A percentile compares a stretch with the other conserved stretches of the same genome.
Evolutionary conservation across 345 rosid species (phyloP).

Genomic region (Brassica incana): DNA sequence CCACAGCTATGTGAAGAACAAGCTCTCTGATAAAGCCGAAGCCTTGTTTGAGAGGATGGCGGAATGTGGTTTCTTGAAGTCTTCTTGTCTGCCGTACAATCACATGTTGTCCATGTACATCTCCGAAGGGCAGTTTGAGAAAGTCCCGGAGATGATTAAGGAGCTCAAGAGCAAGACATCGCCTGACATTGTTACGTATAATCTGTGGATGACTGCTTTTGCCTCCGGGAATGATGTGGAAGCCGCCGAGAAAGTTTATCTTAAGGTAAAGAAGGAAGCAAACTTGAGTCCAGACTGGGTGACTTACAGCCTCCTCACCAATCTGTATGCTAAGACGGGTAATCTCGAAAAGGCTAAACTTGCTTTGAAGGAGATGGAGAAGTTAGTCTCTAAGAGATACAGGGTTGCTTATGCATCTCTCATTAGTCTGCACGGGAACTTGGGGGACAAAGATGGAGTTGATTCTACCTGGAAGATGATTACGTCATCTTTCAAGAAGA

Average conservation of each 20-base stretch:
- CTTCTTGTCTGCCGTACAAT: conserved; percentile 66
- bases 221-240: conserved; percentile 55
- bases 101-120: conserved; percentile 74
- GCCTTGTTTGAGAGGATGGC: conserved; percentile 79
- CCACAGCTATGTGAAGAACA: conserved; percentile 67
- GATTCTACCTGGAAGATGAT: conserved; percentile 69
- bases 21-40: conserved; percentile 62
- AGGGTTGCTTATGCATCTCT: conserved; percentile 69
- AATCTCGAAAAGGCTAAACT: conserved; percentile 56
- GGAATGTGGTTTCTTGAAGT: conserved; percentile 63
- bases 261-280: conserved; percentile 52
- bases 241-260: conserved; percentile 61
- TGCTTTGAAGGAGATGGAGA: conserved; percentile 87
- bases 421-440: conserved; percentile 65
- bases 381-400: conserved; percentile 55
- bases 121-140: conserved; percentile 53
- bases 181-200: conserved; percentile 78
- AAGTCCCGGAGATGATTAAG: conserved; percentile 54
- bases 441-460: conserved; percentile 62
- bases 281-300: conserved; percentile 80
- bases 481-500: conserved; percentile 57
- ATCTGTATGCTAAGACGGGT: conserved; percentile 54
- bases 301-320: conserved; percentile 66
- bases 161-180: conserved; percentile 57
- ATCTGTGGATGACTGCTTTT: conserved; percentile 65